Evolutionary conservation across 257 asterid species (phyloP), one percentile per base, ranked within the genome.

Genomic region (Eucommia ulmoides): DNA sequence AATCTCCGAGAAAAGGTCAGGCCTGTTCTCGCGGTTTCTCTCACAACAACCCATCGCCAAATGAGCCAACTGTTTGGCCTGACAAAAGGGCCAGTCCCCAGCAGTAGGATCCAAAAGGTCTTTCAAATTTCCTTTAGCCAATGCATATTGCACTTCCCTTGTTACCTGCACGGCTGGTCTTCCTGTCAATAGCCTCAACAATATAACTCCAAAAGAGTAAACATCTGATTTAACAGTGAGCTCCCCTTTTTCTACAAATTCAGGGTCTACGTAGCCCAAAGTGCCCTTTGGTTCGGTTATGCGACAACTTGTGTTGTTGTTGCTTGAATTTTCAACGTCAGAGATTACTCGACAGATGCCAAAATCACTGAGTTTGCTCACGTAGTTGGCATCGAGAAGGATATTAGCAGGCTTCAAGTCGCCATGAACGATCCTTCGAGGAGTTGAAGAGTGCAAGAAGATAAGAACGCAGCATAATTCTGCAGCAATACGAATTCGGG

Each of bases 71-170:
- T 89, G 98, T 51, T 80, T 78, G 15, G 98, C 98, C 61, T 82
- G 96, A 55, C 85, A 84, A 20, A 80, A 89, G 24, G 98, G 98
- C 98, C 96, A 89, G 58, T 85, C 96, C 24, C 96, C 96, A 44
- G 94, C 98, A 5, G 93, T 72, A 12, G 93, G 73, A 67, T 89
- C 98, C 52, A 89, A 64, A 29, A 80, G 25, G 61, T 76, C 73
- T 41, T 80, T 79, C 75, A 89, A 47, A 20, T 64, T 80, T 33
- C 82, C 96, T 16, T 80, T 59, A 19, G 67, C 76, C n/a, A 85
- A 51, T 8, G 94, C 93, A 49, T 50, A 49, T 54, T 76, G 74
- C 50, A 89, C 93, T 60, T 89, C 94, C 61, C 64, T 77, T 19
- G 58, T 33, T 44, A 89, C 62, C 47, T 86, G 88, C 38, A 55